These are phyloP conservation scores for Saccharomyces paradoxus DNA, from an alignment of 805 yeast species.

Conservation along the genomic window DNA sequence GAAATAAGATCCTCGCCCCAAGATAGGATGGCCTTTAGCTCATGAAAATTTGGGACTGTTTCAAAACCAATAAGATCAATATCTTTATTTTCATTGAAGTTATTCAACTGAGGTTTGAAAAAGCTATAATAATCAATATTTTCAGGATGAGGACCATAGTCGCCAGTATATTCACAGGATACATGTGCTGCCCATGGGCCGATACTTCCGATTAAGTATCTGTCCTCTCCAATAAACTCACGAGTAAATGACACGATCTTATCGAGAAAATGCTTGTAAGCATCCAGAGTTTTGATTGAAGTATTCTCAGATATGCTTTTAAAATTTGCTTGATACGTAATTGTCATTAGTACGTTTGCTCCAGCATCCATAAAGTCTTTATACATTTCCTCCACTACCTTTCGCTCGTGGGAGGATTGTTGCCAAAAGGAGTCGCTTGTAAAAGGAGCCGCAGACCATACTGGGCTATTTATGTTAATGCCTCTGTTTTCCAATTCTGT, in stretches of 20 bases:
- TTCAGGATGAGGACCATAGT: conserved; percentile 34
- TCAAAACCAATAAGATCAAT: conserved; percentile 57
- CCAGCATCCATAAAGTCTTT: conserved; percentile 43
- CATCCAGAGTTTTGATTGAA: conserved; percentile 6
- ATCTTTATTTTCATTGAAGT: conserved; percentile 40
- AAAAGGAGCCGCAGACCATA: conserved; percentile 56
- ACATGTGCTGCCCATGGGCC: conserved; percentile 72
- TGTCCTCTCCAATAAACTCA: conserved; percentile 10
- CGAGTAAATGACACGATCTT: conserved; percentile 14
- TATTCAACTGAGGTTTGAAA: conserved; percentile 29
- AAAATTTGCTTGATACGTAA: conserved; percentile 52
- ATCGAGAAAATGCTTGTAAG: conserved; percentile 11
- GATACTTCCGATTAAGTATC: conserved; percentile 40
- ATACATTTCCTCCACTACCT: conserved; percentile 40
- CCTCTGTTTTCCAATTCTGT: conserved; percentile 47
- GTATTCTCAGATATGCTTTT: conserved; percentile 30
- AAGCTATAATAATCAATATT: conserved; percentile 25
- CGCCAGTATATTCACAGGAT: conserved; percentile 64
- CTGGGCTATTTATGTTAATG: conserved; percentile 34
- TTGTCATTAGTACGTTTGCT: conserved; percentile 44
- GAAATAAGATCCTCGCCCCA: conserved; percentile 28
- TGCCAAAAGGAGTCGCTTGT: conserved; percentile 19
- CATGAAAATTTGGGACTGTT: conserved; percentile 57
- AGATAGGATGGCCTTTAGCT: conserved; percentile 40
- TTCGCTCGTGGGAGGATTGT: conserved; percentile 28